Evolutionary conservation across 2,329 filamentous ascomycete species (phyloP), one percentile per base, ranked within the genome.

Genomic region (Truncatella angustata): DNA sequence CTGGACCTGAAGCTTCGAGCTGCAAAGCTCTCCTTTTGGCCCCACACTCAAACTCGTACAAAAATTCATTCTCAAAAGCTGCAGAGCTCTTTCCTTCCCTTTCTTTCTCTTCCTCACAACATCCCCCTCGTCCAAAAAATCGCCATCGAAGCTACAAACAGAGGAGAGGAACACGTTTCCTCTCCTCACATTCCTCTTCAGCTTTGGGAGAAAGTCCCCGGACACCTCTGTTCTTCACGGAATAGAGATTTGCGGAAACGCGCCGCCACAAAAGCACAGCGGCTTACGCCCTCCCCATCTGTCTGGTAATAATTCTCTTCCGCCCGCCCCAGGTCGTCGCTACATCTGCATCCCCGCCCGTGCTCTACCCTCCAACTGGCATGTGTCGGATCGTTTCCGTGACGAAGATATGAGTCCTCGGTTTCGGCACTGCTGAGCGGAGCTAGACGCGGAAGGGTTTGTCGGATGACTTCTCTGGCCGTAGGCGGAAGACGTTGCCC

Each of bases 141-240:
- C 93, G 93, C 92, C 88, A 86, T 96, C 91, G 88, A 96, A 97
- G 93, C 92, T 91, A 67, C 76, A 91, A n/a, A 87, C 77, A 96
- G 90, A 87, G 90, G 88, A 79, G n/a, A 11, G 14, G 20, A n/a
- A 26, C 12, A 21, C n/a, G 14, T 10, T 14, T 32, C n/a, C 16
- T 63, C 64, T 71, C 21, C 60, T 73, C 68, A 69, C 66, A 59
- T 68, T 64, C 66, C 62, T 56, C 46, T 57, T 66, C 61, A 69
- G 92, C 92, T 97, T 97, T 94, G 91, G 93, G 93, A 96, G 93
- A 97, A 97, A 97, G 93, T 97, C 93, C 93, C 93, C 93, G 93
- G 93, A 97, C 92, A 86, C 76, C 68, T 61, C 65, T 62, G 58
- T 63, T 67, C 65, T 66, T 66, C n/a, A n/a, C n/a, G n/a, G n/a